Conservation (phyloP, 805 yeast genomes). For the Wickerhamiella slavikovae region DNA sequence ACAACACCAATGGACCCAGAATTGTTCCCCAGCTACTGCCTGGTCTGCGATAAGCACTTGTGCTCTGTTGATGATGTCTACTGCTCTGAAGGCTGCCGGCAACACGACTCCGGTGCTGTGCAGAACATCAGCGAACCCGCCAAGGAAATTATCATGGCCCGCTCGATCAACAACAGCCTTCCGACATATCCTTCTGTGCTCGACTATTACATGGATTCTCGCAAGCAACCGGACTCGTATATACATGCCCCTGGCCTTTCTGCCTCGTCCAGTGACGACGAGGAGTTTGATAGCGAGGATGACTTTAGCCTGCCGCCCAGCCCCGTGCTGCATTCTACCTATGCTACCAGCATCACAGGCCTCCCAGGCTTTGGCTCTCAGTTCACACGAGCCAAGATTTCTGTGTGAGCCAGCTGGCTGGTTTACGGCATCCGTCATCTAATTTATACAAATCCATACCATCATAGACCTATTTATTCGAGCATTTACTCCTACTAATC, state of each 20-base stretch:
- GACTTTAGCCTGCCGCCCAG: slow-evolving; percentile 3
- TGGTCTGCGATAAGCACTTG: slow-evolving; percentile 19
- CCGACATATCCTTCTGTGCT: slow-evolving; percentile 5
- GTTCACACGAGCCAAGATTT: no score
- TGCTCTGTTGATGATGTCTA: slow-evolving; percentile 12
- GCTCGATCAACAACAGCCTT: background rate
- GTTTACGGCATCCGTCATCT: no score
- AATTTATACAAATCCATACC: no score
- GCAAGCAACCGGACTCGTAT: background rate
- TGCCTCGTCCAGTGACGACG: slow-evolving; percentile 1
- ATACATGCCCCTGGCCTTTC: slow-evolving; percentile 1
- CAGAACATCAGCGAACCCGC: slow-evolving; percentile 1
- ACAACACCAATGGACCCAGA: background rate
- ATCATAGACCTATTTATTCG: no score
- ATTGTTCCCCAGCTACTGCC: slow-evolving; percentile 16
- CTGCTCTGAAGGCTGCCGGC: slow-evolving; percentile 17
- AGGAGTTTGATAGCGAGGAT: no score
- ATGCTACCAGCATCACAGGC: no score
- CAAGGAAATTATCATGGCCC: background rate
- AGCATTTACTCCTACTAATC: no score
- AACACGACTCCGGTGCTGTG: slow-evolving; percentile 8
- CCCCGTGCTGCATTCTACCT: slow-evolving; percentile 1
- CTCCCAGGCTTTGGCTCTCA: no score
- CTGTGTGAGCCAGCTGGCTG: no score
- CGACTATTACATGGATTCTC: slow-evolving; percentile 3